phyloP scores from a whole-genome alignment of 768 basidiomycete genomes.

The Pisolithus sp. region DNA sequence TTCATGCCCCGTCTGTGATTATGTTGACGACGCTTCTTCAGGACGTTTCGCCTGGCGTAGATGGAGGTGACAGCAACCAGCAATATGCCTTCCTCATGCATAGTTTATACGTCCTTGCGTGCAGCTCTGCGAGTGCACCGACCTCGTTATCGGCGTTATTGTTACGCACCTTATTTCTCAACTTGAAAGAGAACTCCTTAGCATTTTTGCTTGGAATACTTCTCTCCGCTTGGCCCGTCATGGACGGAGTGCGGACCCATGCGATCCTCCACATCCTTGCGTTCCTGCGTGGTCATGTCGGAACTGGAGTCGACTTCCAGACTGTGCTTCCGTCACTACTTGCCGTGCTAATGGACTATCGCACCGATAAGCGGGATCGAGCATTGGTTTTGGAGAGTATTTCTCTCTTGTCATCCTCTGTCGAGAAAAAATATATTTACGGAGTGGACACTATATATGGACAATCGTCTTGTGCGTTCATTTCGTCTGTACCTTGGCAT shows the following conservation, averaged over 20 bases:
- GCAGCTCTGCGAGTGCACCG: slow-evolving; percentile 42
- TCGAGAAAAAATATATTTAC: slow-evolving; percentile 50
- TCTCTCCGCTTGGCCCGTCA: slow-evolving; percentile 37
- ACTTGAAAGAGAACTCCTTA: slow-evolving; percentile 62
- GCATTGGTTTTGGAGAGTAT: slow-evolving; percentile 50
- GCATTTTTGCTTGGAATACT: slow-evolving; percentile 73
- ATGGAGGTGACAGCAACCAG: slow-evolving; percentile 16
- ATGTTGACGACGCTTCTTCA: neutral
- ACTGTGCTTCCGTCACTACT: slow-evolving; percentile 67
- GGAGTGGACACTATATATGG: slow-evolving; percentile 73
- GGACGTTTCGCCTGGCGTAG: slow-evolving; percentile 13
- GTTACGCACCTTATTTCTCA: slow-evolving; percentile 59
- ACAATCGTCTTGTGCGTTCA: slow-evolving; percentile 42
- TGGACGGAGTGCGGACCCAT: slow-evolving; percentile 37
- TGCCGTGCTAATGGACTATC: slow-evolving; percentile 39
- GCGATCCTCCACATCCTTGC: slow-evolving; percentile 74
- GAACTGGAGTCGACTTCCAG: slow-evolving; percentile 68
- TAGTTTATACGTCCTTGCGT: slow-evolving; percentile 60
- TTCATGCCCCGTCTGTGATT: neutral
- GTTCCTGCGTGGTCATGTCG: slow-evolving; percentile 69
- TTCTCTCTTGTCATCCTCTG: slow-evolving; percentile 35
- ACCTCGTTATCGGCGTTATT: slow-evolving; percentile 44
- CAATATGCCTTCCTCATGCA: slow-evolving; percentile 58
- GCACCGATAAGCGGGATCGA: slow-evolving; percentile 23
- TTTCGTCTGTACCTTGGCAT: neutral